Conservation (phyloP, 257 asterid genomes). For the Solanum okadae region DNA sequence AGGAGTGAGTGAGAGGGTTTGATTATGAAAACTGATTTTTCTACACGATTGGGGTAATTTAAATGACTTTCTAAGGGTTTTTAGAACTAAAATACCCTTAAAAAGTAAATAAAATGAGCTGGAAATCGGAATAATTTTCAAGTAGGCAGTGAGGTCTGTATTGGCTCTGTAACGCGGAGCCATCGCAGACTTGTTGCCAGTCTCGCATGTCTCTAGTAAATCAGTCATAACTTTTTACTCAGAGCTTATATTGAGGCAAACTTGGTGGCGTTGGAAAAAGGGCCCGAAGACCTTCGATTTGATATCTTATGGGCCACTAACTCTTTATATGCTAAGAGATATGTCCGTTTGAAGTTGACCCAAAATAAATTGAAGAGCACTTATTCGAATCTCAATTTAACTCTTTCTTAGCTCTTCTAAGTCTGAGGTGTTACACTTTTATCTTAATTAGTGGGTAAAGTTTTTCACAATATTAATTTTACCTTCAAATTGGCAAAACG, state of each 20-base stretch:
- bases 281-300: neutral
- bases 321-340: neutral
- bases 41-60: neutral
- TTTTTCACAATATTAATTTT: neutral
- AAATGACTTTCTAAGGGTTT: neutral
- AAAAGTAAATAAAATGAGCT: neutral
- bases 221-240: too few relatives aligned
- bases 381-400: too few relatives aligned
- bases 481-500: neutral
- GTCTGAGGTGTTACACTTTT: neutral
- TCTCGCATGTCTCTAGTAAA: neutral
- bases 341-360: neutral
- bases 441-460: neutral
- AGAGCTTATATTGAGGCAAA: neutral
- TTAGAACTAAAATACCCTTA: neutral
- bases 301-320: neutral
- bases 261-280: neutral
- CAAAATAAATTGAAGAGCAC: neutral
- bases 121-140: too few relatives aligned
- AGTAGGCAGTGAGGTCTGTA: neutral
- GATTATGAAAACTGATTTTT: too few relatives aligned
- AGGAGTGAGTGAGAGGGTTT: neutral
- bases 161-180: neutral
- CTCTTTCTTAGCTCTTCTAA: neutral
- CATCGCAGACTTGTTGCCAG: accelerated